These are phyloP conservation scores for Neocatenulostroma microsporum DNA, from an alignment of 2,329 filamentous ascomycete species.

Conservation along the genomic window DNA sequence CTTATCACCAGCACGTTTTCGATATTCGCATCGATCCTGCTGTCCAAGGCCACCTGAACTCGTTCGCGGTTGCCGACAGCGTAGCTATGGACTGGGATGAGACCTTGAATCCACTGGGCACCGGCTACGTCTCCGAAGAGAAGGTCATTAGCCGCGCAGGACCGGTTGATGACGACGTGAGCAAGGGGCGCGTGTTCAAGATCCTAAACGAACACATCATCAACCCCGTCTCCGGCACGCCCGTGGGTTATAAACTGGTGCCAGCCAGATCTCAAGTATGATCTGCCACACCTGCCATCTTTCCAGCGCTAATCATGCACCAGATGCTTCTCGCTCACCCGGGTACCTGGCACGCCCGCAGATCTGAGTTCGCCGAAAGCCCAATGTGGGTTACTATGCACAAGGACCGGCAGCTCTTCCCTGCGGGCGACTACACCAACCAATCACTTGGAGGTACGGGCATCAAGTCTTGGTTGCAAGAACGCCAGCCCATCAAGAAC, in stretches of 20 bases:
- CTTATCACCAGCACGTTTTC: constrained; percentile 66
- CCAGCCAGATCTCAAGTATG: constrained; percentile 35
- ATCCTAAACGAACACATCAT: constrained; percentile 43
- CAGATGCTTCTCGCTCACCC: constrained; percentile 44
- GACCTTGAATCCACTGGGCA: constrained; percentile 53
- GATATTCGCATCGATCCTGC: constrained; percentile 57
- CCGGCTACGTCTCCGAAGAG: constrained; percentile 49
- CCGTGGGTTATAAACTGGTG: constrained; percentile 44
- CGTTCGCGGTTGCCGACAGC: constrained; percentile 47
- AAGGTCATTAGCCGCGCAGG: constrained; percentile 17
- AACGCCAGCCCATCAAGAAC: constrained; percentile 39
- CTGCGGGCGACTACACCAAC: constrained; percentile 43
- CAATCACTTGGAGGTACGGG: constrained; percentile 43
- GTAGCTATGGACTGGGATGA: constrained; percentile 43
- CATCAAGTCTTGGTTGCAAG: constrained; percentile 38
- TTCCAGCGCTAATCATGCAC: no score
- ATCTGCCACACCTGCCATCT: no score
- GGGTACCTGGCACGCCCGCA: constrained; percentile 37
- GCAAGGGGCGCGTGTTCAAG: constrained; percentile 51
- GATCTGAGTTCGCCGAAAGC: constrained; percentile 44
- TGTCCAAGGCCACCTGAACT: constrained; percentile 51
- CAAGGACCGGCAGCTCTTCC: constrained; percentile 45
- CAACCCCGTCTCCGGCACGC: constrained; percentile 41
- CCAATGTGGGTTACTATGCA: constrained; percentile 50
- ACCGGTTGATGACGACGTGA: constrained; percentile 27